phyloP scores from a whole-genome alignment of 768 basidiomycete genomes.

The Pulveroboletus sp. region DNA sequence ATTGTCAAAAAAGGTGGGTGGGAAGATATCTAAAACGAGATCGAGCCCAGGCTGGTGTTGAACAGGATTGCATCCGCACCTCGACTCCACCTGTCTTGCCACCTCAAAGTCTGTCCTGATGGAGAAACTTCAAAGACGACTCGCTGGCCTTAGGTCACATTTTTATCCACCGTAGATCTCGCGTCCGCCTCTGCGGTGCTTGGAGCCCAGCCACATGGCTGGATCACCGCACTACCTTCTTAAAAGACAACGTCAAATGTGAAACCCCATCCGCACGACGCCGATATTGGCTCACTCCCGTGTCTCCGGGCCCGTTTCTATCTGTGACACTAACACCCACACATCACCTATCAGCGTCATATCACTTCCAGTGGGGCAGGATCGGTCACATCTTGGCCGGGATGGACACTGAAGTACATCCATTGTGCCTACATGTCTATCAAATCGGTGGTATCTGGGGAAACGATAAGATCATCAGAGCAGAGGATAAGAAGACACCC shows the following conservation, averaged over 20 bases:
- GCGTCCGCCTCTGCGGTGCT: neutral
- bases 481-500: slow-evolving; percentile 24
- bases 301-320: neutral
- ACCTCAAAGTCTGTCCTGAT: too few relatives aligned
- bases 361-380: neutral
- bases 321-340: neutral
- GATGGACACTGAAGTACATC: slow-evolving; percentile 2
- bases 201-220: neutral
- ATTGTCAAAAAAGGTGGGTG: too few relatives aligned
- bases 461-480: slow-evolving; percentile 28
- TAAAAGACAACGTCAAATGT: neutral
- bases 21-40: too few relatives aligned
- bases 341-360: neutral
- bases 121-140: neutral
- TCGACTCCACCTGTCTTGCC: too few relatives aligned
- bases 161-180: neutral
- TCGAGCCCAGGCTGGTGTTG: too few relatives aligned
- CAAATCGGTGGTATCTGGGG: slow-evolving; percentile 26
- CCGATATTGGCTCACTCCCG: neutral
- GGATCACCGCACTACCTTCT: neutral
- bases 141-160: neutral
- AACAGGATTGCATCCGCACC: too few relatives aligned
- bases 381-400: neutral
- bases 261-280: neutral
- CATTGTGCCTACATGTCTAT: slow-evolving; percentile 27